These are phyloP conservation scores for Eucalyptus caleyi DNA, from an alignment of 345 rosid species.

Conservation along the genomic window DNA sequence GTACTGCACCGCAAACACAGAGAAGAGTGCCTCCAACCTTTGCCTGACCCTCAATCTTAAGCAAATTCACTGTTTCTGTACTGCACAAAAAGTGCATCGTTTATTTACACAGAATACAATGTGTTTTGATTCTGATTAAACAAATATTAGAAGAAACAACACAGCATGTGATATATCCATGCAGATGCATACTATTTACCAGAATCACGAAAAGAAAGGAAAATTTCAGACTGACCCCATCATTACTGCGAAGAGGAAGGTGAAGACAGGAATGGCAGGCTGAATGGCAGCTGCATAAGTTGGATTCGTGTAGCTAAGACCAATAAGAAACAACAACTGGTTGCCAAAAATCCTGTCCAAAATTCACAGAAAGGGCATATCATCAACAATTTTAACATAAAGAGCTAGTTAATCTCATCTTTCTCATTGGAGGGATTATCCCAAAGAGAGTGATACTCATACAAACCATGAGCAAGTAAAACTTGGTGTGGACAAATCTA, in stretches of 20 bases:
- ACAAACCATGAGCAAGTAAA: neutral
- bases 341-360: slow-evolving; percentile 86
- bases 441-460: neutral
- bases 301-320: slow-evolving; percentile 95
- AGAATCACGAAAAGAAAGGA: neutral
- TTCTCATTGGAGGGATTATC: neutral
- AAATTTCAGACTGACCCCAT: slow-evolving; percentile 59
- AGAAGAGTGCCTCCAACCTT: slow-evolving; percentile 78
- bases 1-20: slow-evolving; percentile 79
- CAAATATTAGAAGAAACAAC: neutral
- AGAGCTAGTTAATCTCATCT: neutral
- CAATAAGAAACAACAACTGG: slow-evolving; percentile 89
- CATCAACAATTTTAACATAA: neutral
- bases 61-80: slow-evolving; percentile 82
- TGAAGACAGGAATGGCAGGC: slow-evolving; percentile 95
- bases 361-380: neutral
- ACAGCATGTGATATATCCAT: neutral
- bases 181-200: neutral
- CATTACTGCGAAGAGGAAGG: slow-evolving; percentile 77
- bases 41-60: slow-evolving; percentile 81
- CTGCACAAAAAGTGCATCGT: slow-evolving; percentile 42
- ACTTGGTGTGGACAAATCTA: neutral
- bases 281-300: slow-evolving; percentile 97
- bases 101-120: neutral
- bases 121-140: neutral